A percentile compares a stretch with the other conserved stretches of the same genome.
Conservation (phyloP, 2,329 filamentous ascomycete genomes). For the Fusarium ambrosium region DNA sequence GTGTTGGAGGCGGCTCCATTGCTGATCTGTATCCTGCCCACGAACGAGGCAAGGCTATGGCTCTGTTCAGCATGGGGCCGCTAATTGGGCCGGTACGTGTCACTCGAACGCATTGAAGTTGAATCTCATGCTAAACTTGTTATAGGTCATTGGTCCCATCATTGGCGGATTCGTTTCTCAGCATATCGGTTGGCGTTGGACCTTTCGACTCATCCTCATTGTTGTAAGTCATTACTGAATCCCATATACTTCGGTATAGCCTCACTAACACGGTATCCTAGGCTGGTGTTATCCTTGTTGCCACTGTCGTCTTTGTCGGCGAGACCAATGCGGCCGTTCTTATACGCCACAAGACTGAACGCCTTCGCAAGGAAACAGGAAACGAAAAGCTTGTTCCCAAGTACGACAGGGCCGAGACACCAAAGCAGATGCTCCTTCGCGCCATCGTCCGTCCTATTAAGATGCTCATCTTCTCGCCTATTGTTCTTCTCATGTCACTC, state of each 20-base stretch:
- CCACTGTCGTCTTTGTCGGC: conserved; percentile 37
- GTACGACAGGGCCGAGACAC: conserved; percentile 17
- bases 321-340: conserved; percentile 46
- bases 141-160: conserved; percentile 41
- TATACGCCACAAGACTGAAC: conserved; percentile 5
- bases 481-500: conserved; percentile 61
- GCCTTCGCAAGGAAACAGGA: conserved; percentile 26
- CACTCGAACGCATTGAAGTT: too few species aligned
- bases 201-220: conserved; percentile 64
- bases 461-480: conserved; percentile 66
- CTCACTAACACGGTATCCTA: background rate
- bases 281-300: background rate
- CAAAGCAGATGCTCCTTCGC: conserved; percentile 46
- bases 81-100: conserved; percentile 64
- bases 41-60: conserved; percentile 70
- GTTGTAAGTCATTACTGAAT: conserved; percentile 10
- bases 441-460: conserved; percentile 57
- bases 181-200: conserved; percentile 64
- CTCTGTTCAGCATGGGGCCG: conserved; percentile 72
- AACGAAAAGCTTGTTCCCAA: conserved; percentile 33
- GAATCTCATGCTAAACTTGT: accelerated
- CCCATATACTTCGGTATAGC: background rate
- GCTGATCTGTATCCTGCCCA: conserved; percentile 29
- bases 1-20: conserved; percentile 33
- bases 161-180: conserved; percentile 62